A percentile compares a stretch with the other conserved stretches of the same genome.
Conservation (phyloP, 2,329 filamentous ascomycete species). For the Scytalidium lignicola region DNA sequence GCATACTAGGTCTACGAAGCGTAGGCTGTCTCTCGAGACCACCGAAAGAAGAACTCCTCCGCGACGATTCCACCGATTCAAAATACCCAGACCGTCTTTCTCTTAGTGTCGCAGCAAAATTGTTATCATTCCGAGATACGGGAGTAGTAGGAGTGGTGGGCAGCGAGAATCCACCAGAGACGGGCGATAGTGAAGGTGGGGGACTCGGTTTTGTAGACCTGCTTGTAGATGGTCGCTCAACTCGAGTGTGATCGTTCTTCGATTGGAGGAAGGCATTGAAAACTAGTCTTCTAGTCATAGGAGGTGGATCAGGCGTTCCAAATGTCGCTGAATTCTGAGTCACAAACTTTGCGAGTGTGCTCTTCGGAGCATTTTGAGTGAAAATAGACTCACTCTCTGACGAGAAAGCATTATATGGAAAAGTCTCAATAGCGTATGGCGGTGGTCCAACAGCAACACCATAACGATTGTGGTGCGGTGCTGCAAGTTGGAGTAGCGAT, state of each 20-base stretch:
- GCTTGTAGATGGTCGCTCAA: slow-evolving; percentile 74
- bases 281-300: slow-evolving; percentile 51
- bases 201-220: slow-evolving; percentile 58
- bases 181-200: slow-evolving; percentile 65
- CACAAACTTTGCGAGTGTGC: slow-evolving; percentile 78
- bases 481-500: slow-evolving; percentile 81
- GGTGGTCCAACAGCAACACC: slow-evolving; percentile 86
- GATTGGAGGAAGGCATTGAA: slow-evolving; percentile 90
- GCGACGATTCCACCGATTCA: slow-evolving; percentile 52
- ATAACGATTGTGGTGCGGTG: slow-evolving; percentile 81
- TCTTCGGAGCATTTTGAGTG: slow-evolving; percentile 62
- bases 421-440: slow-evolving; percentile 88
- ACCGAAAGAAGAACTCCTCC: slow-evolving; percentile 89
- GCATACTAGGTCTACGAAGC: slow-evolving; percentile 64
- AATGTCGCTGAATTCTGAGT: slow-evolving; percentile 87
- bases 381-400: slow-evolving; percentile 82
- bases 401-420: slow-evolving; percentile 83
- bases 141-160: slow-evolving; percentile 71
- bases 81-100: slow-evolving; percentile 96
- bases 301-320: slow-evolving; percentile 49
- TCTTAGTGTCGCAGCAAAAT: slow-evolving; percentile 78
- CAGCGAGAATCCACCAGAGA: slow-evolving; percentile 70
- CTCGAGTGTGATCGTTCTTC: slow-evolving; percentile 58
- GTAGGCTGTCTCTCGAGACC: slow-evolving; percentile 62
- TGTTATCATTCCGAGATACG: slow-evolving; percentile 86